Evolutionary conservation across 140 eudicot species (phyloP).

Genomic region (Ambrosia hybrid): DNA sequence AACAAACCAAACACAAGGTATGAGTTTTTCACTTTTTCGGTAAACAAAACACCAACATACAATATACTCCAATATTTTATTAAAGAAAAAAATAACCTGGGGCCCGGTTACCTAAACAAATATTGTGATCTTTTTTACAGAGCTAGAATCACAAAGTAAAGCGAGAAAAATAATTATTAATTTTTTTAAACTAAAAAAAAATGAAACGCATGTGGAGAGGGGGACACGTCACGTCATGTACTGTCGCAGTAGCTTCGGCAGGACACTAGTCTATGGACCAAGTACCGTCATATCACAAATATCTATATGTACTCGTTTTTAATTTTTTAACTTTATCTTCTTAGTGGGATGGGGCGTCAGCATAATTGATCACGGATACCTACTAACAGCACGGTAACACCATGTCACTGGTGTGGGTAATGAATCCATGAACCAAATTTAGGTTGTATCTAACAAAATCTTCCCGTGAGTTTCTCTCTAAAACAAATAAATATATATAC

Average conservation of each 20-base stretch:
- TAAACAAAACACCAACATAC: too few species aligned
- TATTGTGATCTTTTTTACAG: slow-evolving; percentile 22
- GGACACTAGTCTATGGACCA: slow-evolving; percentile 38
- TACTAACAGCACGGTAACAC: not conserved
- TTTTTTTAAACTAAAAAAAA: not conserved
- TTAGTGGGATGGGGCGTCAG: too few species aligned
- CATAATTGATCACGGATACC: not conserved
- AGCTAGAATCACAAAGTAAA: not conserved
- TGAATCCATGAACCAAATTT: too few species aligned
- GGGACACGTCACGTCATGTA: slow-evolving; percentile 35
- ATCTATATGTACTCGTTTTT: slow-evolving; percentile 2
- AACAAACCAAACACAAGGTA: too few species aligned
- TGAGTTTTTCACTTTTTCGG: too few species aligned
- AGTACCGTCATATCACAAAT: slow-evolving; percentile 31
- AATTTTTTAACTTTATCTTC: not conserved
- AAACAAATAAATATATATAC: too few species aligned
- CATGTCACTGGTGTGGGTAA: too few species aligned
- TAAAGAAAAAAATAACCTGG: not conserved
- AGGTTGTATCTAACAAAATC: too few species aligned
- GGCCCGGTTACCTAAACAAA: slow-evolving; percentile 10
- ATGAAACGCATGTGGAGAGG: slow-evolving; percentile 31
- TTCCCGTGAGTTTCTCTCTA: too few species aligned
- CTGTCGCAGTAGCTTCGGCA: slow-evolving; percentile 40
- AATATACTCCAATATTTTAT: too few species aligned
- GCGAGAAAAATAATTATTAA: not conserved